phyloP scores from a whole-genome alignment of 2,329 filamentous ascomycete genomes.

The Lecanicillium sp. region DNA sequence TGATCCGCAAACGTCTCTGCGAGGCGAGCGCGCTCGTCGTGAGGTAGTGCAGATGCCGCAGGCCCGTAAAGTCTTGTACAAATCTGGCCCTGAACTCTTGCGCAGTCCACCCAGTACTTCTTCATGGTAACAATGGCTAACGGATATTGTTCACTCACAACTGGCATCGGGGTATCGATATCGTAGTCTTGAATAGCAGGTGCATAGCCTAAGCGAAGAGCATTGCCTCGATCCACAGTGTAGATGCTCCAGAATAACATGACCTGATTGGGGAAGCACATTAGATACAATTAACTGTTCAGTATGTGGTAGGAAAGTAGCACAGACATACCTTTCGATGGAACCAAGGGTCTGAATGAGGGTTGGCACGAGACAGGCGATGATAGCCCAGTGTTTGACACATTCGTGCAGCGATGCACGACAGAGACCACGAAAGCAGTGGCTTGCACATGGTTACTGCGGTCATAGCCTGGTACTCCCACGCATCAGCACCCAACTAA shows the following conservation, averaged over 20 bases:
- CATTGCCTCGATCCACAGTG: slow-evolving; percentile 1
- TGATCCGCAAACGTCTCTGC: slow-evolving; percentile 2
- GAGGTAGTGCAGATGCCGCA: background rate
- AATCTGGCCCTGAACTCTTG: slow-evolving; percentile 3
- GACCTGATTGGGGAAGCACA: background rate
- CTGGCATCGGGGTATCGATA: slow-evolving; percentile 3
- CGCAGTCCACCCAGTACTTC: slow-evolving; percentile 4
- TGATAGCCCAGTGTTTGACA: slow-evolving; percentile 4
- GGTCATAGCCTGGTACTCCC: background rate
- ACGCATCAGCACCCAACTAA: background rate
- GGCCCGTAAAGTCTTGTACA: slow-evolving; percentile 3
- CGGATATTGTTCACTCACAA: background rate
- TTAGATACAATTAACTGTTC: background rate
- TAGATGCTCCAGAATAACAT: slow-evolving; percentile 5
- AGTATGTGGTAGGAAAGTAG: background rate
- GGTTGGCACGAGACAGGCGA: background rate
- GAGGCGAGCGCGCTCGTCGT: background rate
- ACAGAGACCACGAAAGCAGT: slow-evolving; percentile 1
- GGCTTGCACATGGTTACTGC: slow-evolving; percentile 2
- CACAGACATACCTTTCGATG: slow-evolving; percentile 1
- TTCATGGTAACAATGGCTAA: background rate
- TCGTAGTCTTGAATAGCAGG: slow-evolving; percentile 4
- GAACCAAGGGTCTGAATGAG: background rate
- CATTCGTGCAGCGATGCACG: slow-evolving; percentile 1
- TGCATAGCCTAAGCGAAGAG: slow-evolving; percentile 2